A percentile compares a stretch with the other conserved stretches of the same genome.
phyloP scores from a whole-genome alignment of 2,329 filamentous ascomycete genomes.

The Mycocentrospora acerina region DNA sequence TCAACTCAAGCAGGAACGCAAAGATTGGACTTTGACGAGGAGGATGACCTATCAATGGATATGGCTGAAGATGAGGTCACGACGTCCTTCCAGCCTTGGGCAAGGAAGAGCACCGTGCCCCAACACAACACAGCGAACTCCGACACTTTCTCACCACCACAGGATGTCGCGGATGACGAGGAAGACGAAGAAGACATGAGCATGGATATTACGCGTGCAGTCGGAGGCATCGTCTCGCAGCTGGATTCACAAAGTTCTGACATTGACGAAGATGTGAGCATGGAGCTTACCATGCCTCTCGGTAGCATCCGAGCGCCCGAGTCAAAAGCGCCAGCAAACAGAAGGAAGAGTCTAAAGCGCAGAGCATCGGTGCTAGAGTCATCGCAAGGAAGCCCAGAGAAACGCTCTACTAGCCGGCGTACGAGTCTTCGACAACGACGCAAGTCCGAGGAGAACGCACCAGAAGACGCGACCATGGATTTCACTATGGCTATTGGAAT shows the following conservation, averaged over 20 bases:
- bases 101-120: slow-evolving; percentile 54
- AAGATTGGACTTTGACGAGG: slow-evolving; percentile 60
- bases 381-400: slow-evolving; percentile 41
- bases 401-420: slow-evolving; percentile 35
- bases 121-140: slow-evolving; percentile 53
- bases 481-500: slow-evolving; percentile 42
- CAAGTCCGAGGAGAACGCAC: slow-evolving; percentile 38
- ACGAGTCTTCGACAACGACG: slow-evolving; percentile 43
- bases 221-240: slow-evolving; percentile 73
- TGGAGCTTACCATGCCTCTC: slow-evolving; percentile 59
- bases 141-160: slow-evolving; percentile 52
- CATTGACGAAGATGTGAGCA: slow-evolving; percentile 51
- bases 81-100: slow-evolving; percentile 73
- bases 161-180: slow-evolving; percentile 45
- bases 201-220: slow-evolving; percentile 87
- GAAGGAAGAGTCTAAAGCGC: slow-evolving; percentile 46
- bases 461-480: slow-evolving; percentile 46
- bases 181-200: slow-evolving; percentile 67
- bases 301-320: slow-evolving; percentile 50
- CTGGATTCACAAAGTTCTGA: slow-evolving; percentile 40
- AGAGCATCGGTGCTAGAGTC: slow-evolving; percentile 44
- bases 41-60: slow-evolving; percentile 55
- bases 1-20: slow-evolving; percentile 74
- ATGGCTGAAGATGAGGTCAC: slow-evolving; percentile 68
- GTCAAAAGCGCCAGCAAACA: slow-evolving; percentile 26